Evolutionary conservation across 2,329 filamentous ascomycete species (phyloP).

Genomic region (Dactylellina haptotyla): DNA sequence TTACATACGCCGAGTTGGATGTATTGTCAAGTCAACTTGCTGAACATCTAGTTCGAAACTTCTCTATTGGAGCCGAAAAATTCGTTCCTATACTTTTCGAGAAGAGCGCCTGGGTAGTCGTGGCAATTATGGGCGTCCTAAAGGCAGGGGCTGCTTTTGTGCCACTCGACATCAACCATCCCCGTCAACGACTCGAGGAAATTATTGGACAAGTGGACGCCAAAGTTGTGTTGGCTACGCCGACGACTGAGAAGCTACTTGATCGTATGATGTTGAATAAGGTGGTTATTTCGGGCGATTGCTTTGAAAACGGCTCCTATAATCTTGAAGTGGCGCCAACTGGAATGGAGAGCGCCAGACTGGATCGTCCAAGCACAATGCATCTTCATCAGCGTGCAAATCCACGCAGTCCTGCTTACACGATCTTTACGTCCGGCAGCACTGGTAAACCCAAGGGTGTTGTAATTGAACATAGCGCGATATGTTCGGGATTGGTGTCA

Average conservation of each 20-base stretch:
- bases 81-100: slow-evolving; percentile 63
- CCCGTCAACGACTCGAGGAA: slow-evolving; percentile 63
- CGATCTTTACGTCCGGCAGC: slow-evolving; percentile 61
- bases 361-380: neutral
- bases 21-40: slow-evolving; percentile 4
- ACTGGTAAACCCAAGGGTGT: slow-evolving; percentile 60
- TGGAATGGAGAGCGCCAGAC: neutral
- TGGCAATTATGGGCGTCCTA: slow-evolving; percentile 65
- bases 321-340: slow-evolving; percentile 6
- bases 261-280: slow-evolving; percentile 11
- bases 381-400: slow-evolving; percentile 10
- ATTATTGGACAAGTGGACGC: slow-evolving; percentile 9
- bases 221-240: slow-evolving; percentile 4
- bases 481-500: slow-evolving; percentile 59
- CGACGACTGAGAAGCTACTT: slow-evolving; percentile 3
- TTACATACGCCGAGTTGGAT: slow-evolving; percentile 13
- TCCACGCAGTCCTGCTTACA: slow-evolving; percentile 59
- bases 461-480: slow-evolving; percentile 61
- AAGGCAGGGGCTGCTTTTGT: slow-evolving; percentile 66
- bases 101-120: slow-evolving; percentile 65
- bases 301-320: neutral
- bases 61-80: neutral
- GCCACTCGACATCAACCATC: slow-evolving; percentile 65
- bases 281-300: slow-evolving; percentile 3
- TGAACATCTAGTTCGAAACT: slow-evolving; percentile 7